Conservation (phyloP, 2,329 filamentous ascomycete species). For the Aspergillus amoenus region DNA sequence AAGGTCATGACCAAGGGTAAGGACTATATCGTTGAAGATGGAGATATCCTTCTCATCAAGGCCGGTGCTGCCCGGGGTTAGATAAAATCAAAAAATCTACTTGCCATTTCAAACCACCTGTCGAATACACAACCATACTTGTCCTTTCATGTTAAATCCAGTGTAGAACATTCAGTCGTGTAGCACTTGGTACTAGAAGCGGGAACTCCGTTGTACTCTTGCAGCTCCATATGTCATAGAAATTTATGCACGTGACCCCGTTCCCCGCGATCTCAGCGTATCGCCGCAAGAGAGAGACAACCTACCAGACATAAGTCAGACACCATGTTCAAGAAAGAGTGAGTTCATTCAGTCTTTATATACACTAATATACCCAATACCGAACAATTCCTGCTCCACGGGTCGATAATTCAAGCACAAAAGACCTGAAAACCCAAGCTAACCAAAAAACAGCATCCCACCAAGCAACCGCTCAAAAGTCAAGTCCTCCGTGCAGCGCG, state of each 20-base stretch:
- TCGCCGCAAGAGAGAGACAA: conserved; percentile 6
- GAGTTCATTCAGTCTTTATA: conserved; percentile 32
- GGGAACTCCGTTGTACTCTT: not conserved
- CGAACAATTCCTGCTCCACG: not conserved
- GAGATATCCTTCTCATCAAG: conserved; percentile 79
- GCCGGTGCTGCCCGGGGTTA: conserved; percentile 51
- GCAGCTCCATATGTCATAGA: conserved; percentile 5
- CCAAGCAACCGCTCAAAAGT: conserved; percentile 87
- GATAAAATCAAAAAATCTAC: conserved; percentile 3
- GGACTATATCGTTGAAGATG: conserved; percentile 69
- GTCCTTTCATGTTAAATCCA: not conserved
- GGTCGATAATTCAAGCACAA: conserved; percentile 14
- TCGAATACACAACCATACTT: not conserved
- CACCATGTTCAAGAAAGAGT: conserved; percentile 93
- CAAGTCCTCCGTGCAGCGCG: conserved; percentile 92
- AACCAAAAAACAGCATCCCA: conserved; percentile 58
- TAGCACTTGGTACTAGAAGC: not conserved
- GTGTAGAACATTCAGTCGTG: not conserved
- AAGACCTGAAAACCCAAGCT: conserved; percentile 13
- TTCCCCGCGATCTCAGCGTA: conserved; percentile 17
- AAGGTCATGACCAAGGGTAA: conserved; percentile 99
- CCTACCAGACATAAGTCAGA: conserved; percentile 8
- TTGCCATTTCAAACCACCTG: not conserved
- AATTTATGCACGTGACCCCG: conserved; percentile 12
- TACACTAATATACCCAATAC: too few relatives aligned